Percentiles rank a stretch among this genome's conserved stretches.
phyloP scores from a whole-genome alignment of 768 basidiomycete species.

The Phylloporus sp. region DNA sequence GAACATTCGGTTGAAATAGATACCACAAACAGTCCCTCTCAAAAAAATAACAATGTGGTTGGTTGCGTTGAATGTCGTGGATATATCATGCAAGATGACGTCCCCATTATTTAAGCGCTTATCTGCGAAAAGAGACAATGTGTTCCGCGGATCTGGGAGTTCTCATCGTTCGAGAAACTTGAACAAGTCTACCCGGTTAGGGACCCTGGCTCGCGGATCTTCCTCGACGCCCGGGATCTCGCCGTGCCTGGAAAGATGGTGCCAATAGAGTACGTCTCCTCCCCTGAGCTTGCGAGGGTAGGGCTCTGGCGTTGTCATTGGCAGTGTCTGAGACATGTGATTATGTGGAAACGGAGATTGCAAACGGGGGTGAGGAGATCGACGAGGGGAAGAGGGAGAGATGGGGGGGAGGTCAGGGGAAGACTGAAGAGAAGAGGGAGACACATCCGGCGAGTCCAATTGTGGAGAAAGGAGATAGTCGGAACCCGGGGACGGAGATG shows the following conservation, averaged over 20 bases:
- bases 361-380: slow-evolving; percentile 20
- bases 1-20: slow-evolving; percentile 30
- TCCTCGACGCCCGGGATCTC: slow-evolving; percentile 68
- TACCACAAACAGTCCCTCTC: slow-evolving; percentile 22
- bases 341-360: slow-evolving; percentile 11
- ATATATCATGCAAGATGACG: slow-evolving; percentile 22
- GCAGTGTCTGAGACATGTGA: slow-evolving; percentile 9
- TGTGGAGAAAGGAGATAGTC: slow-evolving; percentile 23
- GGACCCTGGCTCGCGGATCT: slow-evolving; percentile 47
- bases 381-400: slow-evolving; percentile 18
- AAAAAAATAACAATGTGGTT: slow-evolving; percentile 10
- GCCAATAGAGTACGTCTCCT: slow-evolving; percentile 71
- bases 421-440: slow-evolving; percentile 19
- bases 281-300: slow-evolving; percentile 39
- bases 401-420: slow-evolving; percentile 22
- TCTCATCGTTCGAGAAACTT: slow-evolving; percentile 28
- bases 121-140: slow-evolving; percentile 6
- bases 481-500: slow-evolving; percentile 10
- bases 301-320: slow-evolving; percentile 17
- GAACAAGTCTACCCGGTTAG: slow-evolving; percentile 5
- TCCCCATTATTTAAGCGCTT: slow-evolving; percentile 9
- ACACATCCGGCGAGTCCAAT: slow-evolving; percentile 20
- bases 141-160: slow-evolving; percentile 9
- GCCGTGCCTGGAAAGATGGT: slow-evolving; percentile 64
- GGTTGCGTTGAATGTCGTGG: slow-evolving; percentile 24